A percentile compares a stretch with the other conserved stretches of the same genome.
Conservation (phyloP, 2,329 filamentous ascomycete genomes). For the Fusarium secorum region DNA sequence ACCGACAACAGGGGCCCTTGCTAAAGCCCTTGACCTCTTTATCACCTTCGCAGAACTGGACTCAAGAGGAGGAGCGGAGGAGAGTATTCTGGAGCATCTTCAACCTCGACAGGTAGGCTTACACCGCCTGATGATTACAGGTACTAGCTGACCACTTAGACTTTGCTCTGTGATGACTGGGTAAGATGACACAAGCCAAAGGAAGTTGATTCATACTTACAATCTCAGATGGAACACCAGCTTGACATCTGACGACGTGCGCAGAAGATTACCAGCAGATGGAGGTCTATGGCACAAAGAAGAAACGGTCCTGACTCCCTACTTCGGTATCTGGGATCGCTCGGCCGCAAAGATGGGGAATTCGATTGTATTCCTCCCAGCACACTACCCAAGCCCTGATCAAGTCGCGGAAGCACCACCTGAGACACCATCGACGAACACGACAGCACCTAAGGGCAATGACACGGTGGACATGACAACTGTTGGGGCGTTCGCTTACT, state of each 20-base stretch:
- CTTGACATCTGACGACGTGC: conserved; percentile 45
- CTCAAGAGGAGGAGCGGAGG: conserved; percentile 45
- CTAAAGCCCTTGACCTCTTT: conserved; percentile 2
- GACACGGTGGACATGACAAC: conserved; percentile 45
- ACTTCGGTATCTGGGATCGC: conserved; percentile 56
- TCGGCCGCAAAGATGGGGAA: conserved; percentile 51
- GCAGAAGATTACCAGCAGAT: conserved; percentile 46
- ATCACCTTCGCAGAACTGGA: conserved; percentile 41
- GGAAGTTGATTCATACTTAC: background rate
- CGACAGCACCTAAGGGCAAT: background rate
- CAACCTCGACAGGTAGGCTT: conserved; percentile 41
- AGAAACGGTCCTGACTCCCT: conserved; percentile 51
- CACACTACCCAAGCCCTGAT: conserved; percentile 41
- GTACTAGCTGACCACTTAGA: background rate
- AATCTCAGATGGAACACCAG: conserved; percentile 45
- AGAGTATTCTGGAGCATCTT: conserved; percentile 48
- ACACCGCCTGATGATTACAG: accelerated
- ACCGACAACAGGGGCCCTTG: conserved; percentile 9
- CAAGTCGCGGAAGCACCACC: conserved; percentile 19
- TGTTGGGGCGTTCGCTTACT: conserved; percentile 56
- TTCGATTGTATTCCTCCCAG: conserved; percentile 50
- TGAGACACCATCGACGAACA: conserved; percentile 3
- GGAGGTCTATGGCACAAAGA: conserved; percentile 52
- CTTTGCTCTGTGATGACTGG: conserved; percentile 33
- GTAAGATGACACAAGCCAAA: background rate